phyloP scores from a whole-genome alignment of 148 eudicot genomes.

The Pouteria glomerata region DNA sequence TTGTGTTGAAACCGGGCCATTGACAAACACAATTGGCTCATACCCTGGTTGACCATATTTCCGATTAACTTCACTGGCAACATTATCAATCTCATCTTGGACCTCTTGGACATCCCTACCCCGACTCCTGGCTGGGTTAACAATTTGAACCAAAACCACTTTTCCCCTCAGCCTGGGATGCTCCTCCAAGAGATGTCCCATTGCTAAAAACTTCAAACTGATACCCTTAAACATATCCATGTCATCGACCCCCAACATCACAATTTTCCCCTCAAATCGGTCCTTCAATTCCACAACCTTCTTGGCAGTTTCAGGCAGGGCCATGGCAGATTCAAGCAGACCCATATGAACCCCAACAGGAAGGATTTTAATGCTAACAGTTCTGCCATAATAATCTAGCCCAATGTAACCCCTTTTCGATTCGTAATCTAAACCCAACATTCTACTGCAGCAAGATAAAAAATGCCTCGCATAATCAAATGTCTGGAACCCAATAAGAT shows the following conservation, averaged over 20 bases:
- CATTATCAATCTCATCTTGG: conserved; percentile 36
- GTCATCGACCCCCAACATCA: conserved; percentile 81
- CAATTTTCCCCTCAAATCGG: conserved; percentile 50
- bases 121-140: conserved; percentile 66
- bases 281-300: conserved; percentile 39
- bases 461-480: conserved; percentile 92
- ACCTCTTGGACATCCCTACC: conserved; percentile 77
- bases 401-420: conserved; percentile 81
- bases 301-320: conserved; percentile 34
- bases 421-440: conserved; percentile 78
- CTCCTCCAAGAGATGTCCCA: conserved; percentile 47
- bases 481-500: conserved; percentile 79
- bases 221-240: conserved; percentile 90
- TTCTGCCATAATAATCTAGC: conserved; percentile 74
- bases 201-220: conserved; percentile 65
- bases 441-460: conserved; percentile 73
- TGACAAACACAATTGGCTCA: conserved; percentile 64
- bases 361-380: conserved; percentile 69
- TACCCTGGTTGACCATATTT: conserved; percentile 52
- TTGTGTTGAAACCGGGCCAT: conserved; percentile 46
- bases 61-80: conserved; percentile 44
- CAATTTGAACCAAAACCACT: conserved; percentile 69
- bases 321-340: conserved; percentile 44
- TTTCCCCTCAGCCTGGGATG: conserved; percentile 47
- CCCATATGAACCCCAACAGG: conserved; percentile 90